Percentiles rank a stretch among this genome's conserved stretches.
Conservation (phyloP, 2,329 filamentous ascomycete species). For the Pyrenophora teres region DNA sequence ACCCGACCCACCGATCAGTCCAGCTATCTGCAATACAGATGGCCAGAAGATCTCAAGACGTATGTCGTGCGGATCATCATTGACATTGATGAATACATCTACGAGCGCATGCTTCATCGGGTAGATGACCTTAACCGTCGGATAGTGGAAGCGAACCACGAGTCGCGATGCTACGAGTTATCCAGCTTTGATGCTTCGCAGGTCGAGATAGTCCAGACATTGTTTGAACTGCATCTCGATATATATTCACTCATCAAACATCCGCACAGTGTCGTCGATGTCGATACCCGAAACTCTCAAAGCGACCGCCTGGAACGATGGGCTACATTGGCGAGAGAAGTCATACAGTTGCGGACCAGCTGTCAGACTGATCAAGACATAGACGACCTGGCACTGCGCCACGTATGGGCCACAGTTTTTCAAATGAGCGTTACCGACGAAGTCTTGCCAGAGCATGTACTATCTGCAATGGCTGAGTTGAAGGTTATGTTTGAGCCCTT, state of each 20-base stretch:
- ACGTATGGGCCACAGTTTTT: constrained; percentile 69
- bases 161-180: constrained; percentile 24
- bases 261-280: constrained; percentile 61
- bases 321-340: constrained; percentile 61
- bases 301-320: constrained; percentile 65
- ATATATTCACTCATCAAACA: constrained; percentile 67
- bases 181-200: constrained; percentile 43
- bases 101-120: constrained; percentile 47
- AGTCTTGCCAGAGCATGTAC: constrained; percentile 62
- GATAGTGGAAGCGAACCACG: constrained; percentile 29
- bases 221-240: constrained; percentile 72
- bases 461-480: constrained; percentile 67
- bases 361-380: constrained; percentile 25
- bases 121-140: constrained; percentile 34
- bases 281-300: constrained; percentile 58
- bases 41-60: constrained; percentile 61
- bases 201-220: constrained; percentile 61
- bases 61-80: constrained; percentile 59
- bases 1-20: constrained; percentile 40
- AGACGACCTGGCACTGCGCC: constrained; percentile 60
- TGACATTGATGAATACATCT: constrained; percentile 60
- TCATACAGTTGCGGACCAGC: constrained; percentile 51
- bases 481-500: constrained; percentile 58
- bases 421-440: constrained; percentile 63
- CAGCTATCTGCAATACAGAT: constrained; percentile 59